Conservation (phyloP, 2,329 filamentous ascomycete genomes). For the Calonectria pseudoturangicola region DNA sequence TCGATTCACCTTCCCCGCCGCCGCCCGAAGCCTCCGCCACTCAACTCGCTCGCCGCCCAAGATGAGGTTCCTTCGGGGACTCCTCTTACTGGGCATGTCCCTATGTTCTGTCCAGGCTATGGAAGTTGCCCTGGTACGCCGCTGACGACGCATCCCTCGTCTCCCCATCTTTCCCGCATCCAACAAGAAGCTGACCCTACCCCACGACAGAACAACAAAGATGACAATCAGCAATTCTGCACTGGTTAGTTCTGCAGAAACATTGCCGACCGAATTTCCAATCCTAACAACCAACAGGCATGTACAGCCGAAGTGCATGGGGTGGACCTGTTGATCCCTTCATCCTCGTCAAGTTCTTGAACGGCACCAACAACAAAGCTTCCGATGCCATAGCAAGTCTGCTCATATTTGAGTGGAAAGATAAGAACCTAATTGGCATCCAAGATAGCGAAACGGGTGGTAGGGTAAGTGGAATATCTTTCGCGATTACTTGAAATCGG, state of each 20-base stretch:
- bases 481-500: background rate
- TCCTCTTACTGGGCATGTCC: constrained; percentile 72
- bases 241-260: constrained; percentile 66
- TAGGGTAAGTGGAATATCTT: constrained; percentile 66
- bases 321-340: constrained; percentile 91
- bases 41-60: constrained; percentile 49
- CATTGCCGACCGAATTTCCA: background rate
- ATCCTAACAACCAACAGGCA: constrained; percentile 71
- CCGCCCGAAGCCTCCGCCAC: constrained; percentile 41
- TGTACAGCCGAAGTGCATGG: constrained; percentile 95
- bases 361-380: constrained; percentile 72
- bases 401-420: constrained; percentile 95
- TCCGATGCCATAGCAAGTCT: constrained; percentile 87
- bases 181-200: constrained; percentile 49
- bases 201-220: constrained; percentile 79
- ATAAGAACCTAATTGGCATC: constrained; percentile 86
- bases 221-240: constrained; percentile 88
- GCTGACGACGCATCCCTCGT: constrained; percentile 25
- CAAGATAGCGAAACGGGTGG: constrained; percentile 72
- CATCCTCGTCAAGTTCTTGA: constrained; percentile 87
- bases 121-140: constrained; percentile 74
- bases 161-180: background rate
- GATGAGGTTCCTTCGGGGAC: constrained; percentile 74
- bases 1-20: constrained; percentile 21
- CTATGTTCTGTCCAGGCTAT: constrained; percentile 72